Conservation (phyloP, 2,329 filamentous ascomycete genomes). For the Penicillium griseofulvum region DNA sequence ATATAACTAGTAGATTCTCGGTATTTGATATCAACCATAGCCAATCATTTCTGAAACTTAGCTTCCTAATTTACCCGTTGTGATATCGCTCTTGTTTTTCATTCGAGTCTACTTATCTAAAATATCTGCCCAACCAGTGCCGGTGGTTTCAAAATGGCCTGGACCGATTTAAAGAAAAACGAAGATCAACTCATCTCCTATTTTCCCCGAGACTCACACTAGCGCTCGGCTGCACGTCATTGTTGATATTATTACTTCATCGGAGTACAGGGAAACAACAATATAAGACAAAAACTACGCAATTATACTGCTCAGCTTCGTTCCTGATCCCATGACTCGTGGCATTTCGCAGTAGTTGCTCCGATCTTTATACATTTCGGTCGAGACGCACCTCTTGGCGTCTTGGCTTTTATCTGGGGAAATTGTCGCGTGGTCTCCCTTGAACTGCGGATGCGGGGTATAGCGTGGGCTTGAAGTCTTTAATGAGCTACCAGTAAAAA, state of each 20-base stretch:
- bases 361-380: background rate
- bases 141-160: constrained; percentile 16
- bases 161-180: constrained; percentile 12
- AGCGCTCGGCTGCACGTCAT: constrained; percentile 17
- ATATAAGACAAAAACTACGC: background rate
- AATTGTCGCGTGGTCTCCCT: constrained; percentile 22
- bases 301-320: background rate
- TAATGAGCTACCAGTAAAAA: background rate
- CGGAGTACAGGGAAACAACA: background rate
- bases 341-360: background rate
- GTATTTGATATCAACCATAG: constrained; percentile 1
- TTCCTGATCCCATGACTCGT: constrained; percentile 2
- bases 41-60: constrained; percentile 16
- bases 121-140: constrained; percentile 12
- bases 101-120: constrained; percentile 12
- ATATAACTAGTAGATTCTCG: constrained; percentile 2
- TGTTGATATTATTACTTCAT: background rate
- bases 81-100: constrained; percentile 12
- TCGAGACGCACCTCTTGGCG: constrained; percentile 12
- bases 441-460: constrained; percentile 22
- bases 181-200: constrained; percentile 17
- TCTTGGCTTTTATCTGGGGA: constrained; percentile 25
- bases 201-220: constrained; percentile 16
- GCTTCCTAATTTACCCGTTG: constrained; percentile 25
- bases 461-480: background rate